phyloP scores from a whole-genome alignment of 1,139 yeast genomes.

The Arxiozyma bovina region DNA sequence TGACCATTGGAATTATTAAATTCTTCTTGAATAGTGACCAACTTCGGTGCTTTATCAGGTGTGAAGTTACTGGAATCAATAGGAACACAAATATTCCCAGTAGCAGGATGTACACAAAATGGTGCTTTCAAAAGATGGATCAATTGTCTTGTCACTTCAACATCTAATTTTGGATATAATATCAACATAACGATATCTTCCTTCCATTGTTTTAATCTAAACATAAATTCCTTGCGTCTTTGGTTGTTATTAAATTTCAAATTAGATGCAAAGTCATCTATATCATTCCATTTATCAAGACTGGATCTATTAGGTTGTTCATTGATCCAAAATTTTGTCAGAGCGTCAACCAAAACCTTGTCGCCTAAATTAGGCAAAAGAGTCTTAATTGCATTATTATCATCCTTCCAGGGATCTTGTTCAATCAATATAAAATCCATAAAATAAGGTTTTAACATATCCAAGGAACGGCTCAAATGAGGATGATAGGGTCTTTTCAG shows the following conservation, averaged over 20 bases:
- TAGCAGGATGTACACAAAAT: constrained; percentile 95
- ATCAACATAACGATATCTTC: constrained; percentile 76
- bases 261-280: constrained; percentile 47
- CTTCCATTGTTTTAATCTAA: constrained; percentile 50
- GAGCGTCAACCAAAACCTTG: constrained; percentile 43
- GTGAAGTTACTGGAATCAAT: constrained; percentile 52
- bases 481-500: constrained; percentile 85
- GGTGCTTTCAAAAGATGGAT: constrained; percentile 93
- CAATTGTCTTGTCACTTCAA: constrained; percentile 82
- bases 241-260: constrained; percentile 36
- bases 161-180: constrained; percentile 85
- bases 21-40: constrained; percentile 45
- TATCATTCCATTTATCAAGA: constrained; percentile 71
- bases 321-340: constrained; percentile 48
- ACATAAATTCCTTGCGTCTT: constrained; percentile 25
- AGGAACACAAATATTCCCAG: constrained; percentile 97
- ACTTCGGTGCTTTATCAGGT: constrained; percentile 74
- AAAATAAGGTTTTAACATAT: constrained; percentile 56
- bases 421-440: constrained; percentile 58
- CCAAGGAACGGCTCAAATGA: constrained; percentile 66
- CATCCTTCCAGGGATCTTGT: constrained; percentile 75
- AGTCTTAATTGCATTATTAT: constrained; percentile 39
- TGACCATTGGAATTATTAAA: constrained; percentile 50
- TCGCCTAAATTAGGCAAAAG: constrained; percentile 59
- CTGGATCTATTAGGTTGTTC: constrained; percentile 40